Evolutionary conservation across 768 basidiomycete species (phyloP), one percentile per base, ranked within the genome.

Genomic region (Suillus variegatus): DNA sequence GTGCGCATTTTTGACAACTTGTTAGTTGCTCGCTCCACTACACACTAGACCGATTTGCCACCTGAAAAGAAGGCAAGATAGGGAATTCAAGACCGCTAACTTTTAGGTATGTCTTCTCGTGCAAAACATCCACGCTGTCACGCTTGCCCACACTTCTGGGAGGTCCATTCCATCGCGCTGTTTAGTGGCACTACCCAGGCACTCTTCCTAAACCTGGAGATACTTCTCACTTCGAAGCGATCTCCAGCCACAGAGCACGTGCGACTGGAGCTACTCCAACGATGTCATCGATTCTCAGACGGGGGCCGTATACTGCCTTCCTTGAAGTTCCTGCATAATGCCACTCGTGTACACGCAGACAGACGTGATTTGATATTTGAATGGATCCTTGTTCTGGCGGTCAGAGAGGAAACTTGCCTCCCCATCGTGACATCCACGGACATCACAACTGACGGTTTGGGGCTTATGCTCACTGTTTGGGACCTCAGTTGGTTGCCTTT

Each of bases 221-320:
- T 40, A 90, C 89, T 61, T 82, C 90, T 85, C 98, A 13, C 86
- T 90, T 0, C 89, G 92, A 0, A 72, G 4, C 69, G 74, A 1
- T 71, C 70, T 10, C 66, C 73, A 7, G 62, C 72, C 18, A 65
- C 71, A 7, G 71, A 76, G 22, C 4, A 4, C 68, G 82, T 81
- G 66, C 82, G 77, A 76, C 83, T 3, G 81, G 87, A 2, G 88
- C 94, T 0, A 80, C 3, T 79, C 84, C 54, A 77, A 82, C 51
- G 80, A 82, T 44, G 79, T 82, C 20, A 75, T 89, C 5, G 94
- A 97, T 75, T 93, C 95, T 76, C 91, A 95, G 75, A 88, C 86
- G 0, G 0, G 32, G 32, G 32, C 32, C 32, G 82, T 95, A 8
- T 71, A 32, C 6, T 94, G 14, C 92, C 93, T 51, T 25, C 25